These are phyloP conservation scores for Raphanus hybrid DNA, from an alignment of 441 rosid species.

Conservation along the genomic window DNA sequence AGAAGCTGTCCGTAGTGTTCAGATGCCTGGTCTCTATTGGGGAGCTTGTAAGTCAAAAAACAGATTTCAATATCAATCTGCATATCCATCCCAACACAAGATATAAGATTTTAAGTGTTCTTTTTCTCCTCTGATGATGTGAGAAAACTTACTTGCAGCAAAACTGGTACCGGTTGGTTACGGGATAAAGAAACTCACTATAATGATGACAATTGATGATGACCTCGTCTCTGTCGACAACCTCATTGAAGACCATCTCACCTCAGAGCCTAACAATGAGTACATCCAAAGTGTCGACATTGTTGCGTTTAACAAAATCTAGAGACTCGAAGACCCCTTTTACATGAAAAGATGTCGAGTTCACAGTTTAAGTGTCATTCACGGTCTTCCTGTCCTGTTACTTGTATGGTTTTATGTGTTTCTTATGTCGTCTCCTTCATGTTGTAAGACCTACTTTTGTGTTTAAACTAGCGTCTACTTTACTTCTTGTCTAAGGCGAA, in stretches of 20 bases:
- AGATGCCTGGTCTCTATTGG: slow-evolving; percentile 63
- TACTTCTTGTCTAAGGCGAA: background rate
- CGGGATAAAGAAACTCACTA: slow-evolving; percentile 63
- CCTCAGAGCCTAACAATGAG: slow-evolving; percentile 55
- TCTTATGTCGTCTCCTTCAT: background rate
- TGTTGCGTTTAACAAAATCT: slow-evolving; percentile 71
- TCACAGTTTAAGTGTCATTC: slow-evolving; percentile 6
- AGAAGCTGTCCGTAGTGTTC: slow-evolving; percentile 56
- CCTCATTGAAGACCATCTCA: slow-evolving; percentile 60
- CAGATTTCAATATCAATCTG: background rate
- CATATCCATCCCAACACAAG: background rate
- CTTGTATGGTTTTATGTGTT: background rate
- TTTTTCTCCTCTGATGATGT: slow-evolving; percentile 15
- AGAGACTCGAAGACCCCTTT: background rate
- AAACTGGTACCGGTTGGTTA: slow-evolving; percentile 67
- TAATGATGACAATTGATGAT: slow-evolving; percentile 64
- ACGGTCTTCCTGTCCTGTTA: background rate
- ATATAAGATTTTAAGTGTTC: background rate
- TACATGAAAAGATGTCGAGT: background rate
- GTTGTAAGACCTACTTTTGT: background rate
- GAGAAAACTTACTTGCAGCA: slow-evolving; percentile 24
- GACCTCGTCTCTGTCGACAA: slow-evolving; percentile 65
- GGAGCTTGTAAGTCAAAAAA: slow-evolving; percentile 56
- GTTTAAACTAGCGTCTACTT: background rate
- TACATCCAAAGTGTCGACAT: slow-evolving; percentile 67